Base-by-base conservation (phyloP, 306 rosid species). In the Dryas octopetala region DNA sequence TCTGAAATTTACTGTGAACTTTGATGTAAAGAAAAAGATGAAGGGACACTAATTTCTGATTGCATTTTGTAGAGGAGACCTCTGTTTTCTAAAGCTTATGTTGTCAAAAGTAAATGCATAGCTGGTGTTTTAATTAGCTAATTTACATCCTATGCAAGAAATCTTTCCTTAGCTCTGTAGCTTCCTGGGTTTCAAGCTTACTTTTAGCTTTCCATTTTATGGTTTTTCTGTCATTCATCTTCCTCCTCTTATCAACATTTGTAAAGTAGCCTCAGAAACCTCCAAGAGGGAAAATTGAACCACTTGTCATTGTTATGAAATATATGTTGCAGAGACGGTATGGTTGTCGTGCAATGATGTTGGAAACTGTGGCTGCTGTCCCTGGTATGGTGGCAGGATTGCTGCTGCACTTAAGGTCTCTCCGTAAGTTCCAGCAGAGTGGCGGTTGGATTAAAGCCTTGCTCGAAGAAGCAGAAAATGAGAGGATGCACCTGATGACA, bases 351-450 rank as follows among this genome's bases (percentile, higher is more conserved):
- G 97, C 97, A 8, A 91, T 91, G 93, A 91, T 91, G 97, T 76
- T 91, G 75, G 97, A 91, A 83, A 91, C 97, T 13, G 88, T 91
- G 19, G 97, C 97, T 2, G 97, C 69, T 1, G 96, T 91, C 9
- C 96, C 96, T 0, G 96, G 96, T 63, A 88, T 91, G 93, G 96
- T 88, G 6, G 96, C 89, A 84, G 97, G 97, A 64, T 88, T 89
- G 86, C 77, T 91, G 47, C 81, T 91, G 15, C 97, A 91, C 77
- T 53, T 91, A 8, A 85, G 82, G 44, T 89, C 93, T 6, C 89
- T 91, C 15, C 78, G 93, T 15, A 84, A 76, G 83, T 89, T 89
- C 66, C 81, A 91, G 70, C 93, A 91, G 23, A 85, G 87, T 26
- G 93, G 93, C 0, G 94, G 97, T 10, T 91, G 97, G 94, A 75